Evolutionary conservation across 257 asterid species (phyloP).

Genomic region (Rubia yunnanensis): DNA sequence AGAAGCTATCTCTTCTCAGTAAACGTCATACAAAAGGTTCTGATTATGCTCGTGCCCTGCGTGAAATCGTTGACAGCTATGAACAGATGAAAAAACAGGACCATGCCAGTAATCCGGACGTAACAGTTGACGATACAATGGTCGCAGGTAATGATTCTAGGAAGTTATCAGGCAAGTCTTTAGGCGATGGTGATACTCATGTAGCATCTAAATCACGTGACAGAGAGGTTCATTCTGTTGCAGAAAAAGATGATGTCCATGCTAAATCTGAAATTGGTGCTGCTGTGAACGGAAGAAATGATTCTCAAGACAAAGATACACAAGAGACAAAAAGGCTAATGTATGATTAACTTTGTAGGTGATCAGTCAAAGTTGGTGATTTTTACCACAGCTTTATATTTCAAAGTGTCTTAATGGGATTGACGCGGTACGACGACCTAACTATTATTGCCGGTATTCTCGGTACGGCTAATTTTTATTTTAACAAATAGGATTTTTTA

Average conservation of each 20-base stretch:
- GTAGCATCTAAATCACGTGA: conserved; percentile 23
- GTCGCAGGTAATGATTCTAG: conserved; percentile 30
- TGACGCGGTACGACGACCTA: too few relatives aligned
- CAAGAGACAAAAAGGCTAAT: too few relatives aligned
- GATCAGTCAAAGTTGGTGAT: too few relatives aligned
- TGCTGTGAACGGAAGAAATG: conserved; percentile 44
- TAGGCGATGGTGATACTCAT: conserved; percentile 31
- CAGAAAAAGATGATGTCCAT: conserved; percentile 33
- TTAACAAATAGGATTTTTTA: too few relatives aligned
- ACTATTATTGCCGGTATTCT: too few relatives aligned
- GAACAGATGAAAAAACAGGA: conserved; percentile 60
- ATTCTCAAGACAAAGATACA: conserved; percentile 32
- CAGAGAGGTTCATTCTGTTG: conserved; percentile 18
- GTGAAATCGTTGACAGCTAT: conserved; percentile 63
- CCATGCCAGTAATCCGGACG: conserved; percentile 25
- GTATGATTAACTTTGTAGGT: too few relatives aligned
- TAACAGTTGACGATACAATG: conserved; percentile 26
- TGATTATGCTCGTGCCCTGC: conserved; percentile 75
- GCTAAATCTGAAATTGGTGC: conserved; percentile 50
- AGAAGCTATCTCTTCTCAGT: conserved; percentile 60
- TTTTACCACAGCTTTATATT: too few relatives aligned
- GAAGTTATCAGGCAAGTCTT: conserved; percentile 31
- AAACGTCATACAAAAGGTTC: conserved; percentile 88
- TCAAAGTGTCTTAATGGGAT: too few relatives aligned
- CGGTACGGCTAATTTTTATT: too few relatives aligned